A percentile compares a stretch with the other conserved stretches of the same genome.
phyloP scores from a whole-genome alignment of 768 basidiomycete genomes.

The Wakefieldia striispora region DNA sequence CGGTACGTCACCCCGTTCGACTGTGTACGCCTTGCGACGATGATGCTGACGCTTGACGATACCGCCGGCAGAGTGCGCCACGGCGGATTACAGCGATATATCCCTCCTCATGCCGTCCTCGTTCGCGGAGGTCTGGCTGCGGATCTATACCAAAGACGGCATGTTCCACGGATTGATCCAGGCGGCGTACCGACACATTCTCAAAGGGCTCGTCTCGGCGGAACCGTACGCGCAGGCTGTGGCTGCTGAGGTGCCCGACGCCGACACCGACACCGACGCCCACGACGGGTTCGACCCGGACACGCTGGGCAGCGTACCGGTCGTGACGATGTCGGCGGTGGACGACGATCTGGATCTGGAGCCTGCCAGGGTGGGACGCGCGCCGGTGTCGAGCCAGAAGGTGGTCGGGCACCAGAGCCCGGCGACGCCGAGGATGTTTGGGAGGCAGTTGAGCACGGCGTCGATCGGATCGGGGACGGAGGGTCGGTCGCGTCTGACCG shows the following conservation, averaged over 20 bases:
- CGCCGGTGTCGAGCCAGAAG: background rate
- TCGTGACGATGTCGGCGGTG: background rate
- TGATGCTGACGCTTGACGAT: no score
- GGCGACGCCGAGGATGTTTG: conserved; percentile 32
- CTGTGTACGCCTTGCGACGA: no score
- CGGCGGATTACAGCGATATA: conserved; percentile 53
- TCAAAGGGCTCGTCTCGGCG: conserved; percentile 23
- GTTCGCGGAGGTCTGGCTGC: conserved; percentile 70
- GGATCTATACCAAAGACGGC: conserved; percentile 67
- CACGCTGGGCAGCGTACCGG: background rate
- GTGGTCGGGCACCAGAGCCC: background rate
- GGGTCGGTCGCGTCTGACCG: conserved; percentile 16
- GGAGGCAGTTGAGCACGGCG: conserved; percentile 16
- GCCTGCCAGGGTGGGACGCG: conserved; percentile 23
- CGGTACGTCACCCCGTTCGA: no score
- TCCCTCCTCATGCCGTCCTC: conserved; percentile 60
- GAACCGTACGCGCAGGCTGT: background rate
- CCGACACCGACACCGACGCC: no score
- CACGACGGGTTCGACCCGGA: conserved; percentile 16
- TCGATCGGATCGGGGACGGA: conserved; percentile 1
- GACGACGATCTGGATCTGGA: conserved; percentile 17
- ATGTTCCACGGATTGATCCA: conserved; percentile 61
- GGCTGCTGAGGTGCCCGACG: background rate
- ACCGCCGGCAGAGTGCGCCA: conserved; percentile 42
- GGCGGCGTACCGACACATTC: conserved; percentile 55